Conservation (phyloP, 1,284 basidiomycete species). For the Coniophora puteana region DNA sequence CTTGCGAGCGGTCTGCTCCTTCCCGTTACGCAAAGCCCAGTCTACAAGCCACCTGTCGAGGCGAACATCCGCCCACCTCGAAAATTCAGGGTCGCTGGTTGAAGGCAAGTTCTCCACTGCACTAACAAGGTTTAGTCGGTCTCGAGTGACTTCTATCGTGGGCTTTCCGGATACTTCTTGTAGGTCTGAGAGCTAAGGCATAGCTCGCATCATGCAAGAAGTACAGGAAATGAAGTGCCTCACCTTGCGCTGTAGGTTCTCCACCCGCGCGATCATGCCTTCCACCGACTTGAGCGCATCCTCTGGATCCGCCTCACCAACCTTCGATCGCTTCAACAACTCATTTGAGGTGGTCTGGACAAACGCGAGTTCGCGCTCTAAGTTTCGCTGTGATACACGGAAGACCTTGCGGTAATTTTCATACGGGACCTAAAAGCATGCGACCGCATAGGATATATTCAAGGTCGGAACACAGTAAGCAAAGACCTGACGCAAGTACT, state of each 20-base stretch:
- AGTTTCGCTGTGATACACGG: slow-evolving; percentile 71
- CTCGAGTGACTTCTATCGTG: slow-evolving; percentile 67
- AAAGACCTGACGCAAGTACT: slow-evolving; percentile 21
- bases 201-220: slow-evolving; percentile 13
- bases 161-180: slow-evolving; percentile 63
- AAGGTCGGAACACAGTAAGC: slow-evolving; percentile 9
- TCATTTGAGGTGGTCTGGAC: slow-evolving; percentile 56
- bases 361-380: slow-evolving; percentile 72
- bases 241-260: slow-evolving; percentile 81
- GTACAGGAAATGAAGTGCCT: slow-evolving; percentile 17
- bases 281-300: slow-evolving; percentile 67
- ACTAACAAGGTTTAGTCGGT: slow-evolving; percentile 68
- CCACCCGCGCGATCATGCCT: slow-evolving; percentile 69
- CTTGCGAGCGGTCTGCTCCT: slow-evolving; percentile 63
- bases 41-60: slow-evolving; percentile 92
- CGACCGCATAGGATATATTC: slow-evolving; percentile 9
- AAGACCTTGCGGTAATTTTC: slow-evolving; percentile 86
- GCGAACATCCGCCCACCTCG: slow-evolving; percentile 74
- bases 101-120: slow-evolving; percentile 53
- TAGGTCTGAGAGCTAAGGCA: slow-evolving; percentile 62
- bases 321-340: slow-evolving; percentile 41
- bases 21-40: slow-evolving; percentile 79
- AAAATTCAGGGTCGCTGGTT: slow-evolving; percentile 54
- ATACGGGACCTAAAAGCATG: slow-evolving; percentile 84
- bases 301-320: slow-evolving; percentile 36